Base-by-base conservation (phyloP, 163 green algal genomes). In the Chlamydomonas reinhardtii region DNA sequence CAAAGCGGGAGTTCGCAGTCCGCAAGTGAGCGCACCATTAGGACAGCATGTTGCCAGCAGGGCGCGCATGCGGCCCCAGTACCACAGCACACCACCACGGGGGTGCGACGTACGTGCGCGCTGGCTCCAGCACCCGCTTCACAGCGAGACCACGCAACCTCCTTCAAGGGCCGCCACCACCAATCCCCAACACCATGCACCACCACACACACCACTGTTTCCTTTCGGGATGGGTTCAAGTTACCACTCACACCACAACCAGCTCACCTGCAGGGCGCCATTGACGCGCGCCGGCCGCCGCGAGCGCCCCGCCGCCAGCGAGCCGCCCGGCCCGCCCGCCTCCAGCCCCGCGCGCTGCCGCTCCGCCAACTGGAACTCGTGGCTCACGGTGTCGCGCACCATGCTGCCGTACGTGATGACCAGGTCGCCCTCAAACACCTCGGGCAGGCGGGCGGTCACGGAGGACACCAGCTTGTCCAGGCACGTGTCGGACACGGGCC, bases 371-470 rank as follows among this genome's bases (percentile, higher is more conserved):
- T 43, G 39, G n/a, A 75, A 84, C 66, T 77, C 78, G 66, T 77
- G 78, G n/a, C 73, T 68, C 4, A 85, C 78, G 48, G 64, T 85
- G 25, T 70, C 68, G 12, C 79, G 68, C 54, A 85, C 79, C 79
- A 85, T 85, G 43, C 32, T 72, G 68, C 79, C 79, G 79, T 85
- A 85, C 68, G 68, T 77, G 52, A 73, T 72, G 17, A 56, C 22
- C 69, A 85, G 5, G 34, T 77, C 79, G 3, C 69, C 79, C 25
- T 85, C 79, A 17, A 78, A 85, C 79, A 85, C 48, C 22, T 85
- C 79, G 2, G 79, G 79, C 79, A 85, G 66, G 16, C 69, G 48
- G 0, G 68, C 61, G 22, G 31, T 29, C 4, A 85, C 69, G 15
- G 64, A 76, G 6, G 24, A 34, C 24, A 85, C 79, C 66, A 85